Base-by-base conservation (phyloP, 2,329 filamentous ascomycete species). In the Pseudocercospora pini-densiflorae region DNA sequence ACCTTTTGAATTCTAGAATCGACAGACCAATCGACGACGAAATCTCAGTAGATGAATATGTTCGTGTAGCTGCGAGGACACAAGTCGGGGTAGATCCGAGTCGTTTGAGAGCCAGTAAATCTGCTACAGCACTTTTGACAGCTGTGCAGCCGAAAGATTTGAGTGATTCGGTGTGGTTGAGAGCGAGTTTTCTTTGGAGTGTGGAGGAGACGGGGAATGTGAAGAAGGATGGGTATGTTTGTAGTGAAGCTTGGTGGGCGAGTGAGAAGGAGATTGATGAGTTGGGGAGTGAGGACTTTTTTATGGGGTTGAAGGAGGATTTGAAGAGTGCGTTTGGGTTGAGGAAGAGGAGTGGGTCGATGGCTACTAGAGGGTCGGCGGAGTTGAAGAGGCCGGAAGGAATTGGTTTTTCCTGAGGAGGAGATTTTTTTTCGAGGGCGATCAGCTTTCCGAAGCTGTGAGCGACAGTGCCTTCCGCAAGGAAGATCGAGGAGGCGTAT, bases 1-100 rank as follows among this genome's bases (percentile, higher is more conserved):
- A 49, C 6, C 33, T 69, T 9, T 36, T 69, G 23, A 69, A 63
- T 6, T 63, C 65, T 16, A 58, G 60, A 21, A 49, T 69, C 31
- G 68, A 69, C 36, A 57, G 59, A 21, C 29, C 31, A 9, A 65
- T 69, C 16, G 43, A 62, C 9, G 54, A 67, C 19, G 65, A 69
- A n/a, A 64, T 69, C 9, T 63, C 65, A 16, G 68, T 69, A 3
- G 59, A 64, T 16, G 68, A 69, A 24, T 69, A 63, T 29, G 66
- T 59, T 1, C 54, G 65, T 40, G 68, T 69, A 4, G 64, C 68
- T n/a, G 64, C 65, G 21, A 57, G 67, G 19, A 63, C 57, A 12
- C 67, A 67, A 33, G 65, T 69, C 5, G 68, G 68, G n/a, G 12
- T 69, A 16, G 68, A 69, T 62, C 68, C 68, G 8, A 66, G 59